Conservation (phyloP, 352 stramenopile species). For the Phytophthora macrochlamydospora region DNA sequence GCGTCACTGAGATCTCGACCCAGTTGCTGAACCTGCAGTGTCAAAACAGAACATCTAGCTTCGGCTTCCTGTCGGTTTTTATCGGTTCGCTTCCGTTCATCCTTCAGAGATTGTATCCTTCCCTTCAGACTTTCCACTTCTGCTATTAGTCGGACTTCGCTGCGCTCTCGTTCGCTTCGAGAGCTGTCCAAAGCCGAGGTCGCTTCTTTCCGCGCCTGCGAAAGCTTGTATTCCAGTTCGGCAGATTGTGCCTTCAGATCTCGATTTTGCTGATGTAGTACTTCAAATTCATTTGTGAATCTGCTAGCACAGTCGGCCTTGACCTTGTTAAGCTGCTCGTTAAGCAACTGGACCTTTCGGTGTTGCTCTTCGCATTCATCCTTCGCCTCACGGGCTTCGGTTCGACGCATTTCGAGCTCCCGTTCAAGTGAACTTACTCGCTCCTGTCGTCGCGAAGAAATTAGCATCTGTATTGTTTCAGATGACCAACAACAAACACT, state of each 20-base stretch:
- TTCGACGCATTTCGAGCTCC: slow-evolving; percentile 64
- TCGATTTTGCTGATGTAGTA: slow-evolving; percentile 64
- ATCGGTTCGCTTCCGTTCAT: slow-evolving; percentile 63
- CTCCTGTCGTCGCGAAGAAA: slow-evolving; percentile 21
- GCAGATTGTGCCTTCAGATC: slow-evolving; percentile 57
- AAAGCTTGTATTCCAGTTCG: slow-evolving; percentile 60
- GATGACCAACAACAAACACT: too few species aligned
- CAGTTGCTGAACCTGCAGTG: slow-evolving; percentile 61
- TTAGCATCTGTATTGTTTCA: too few species aligned
- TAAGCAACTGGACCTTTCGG: slow-evolving; percentile 63
- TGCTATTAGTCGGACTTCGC: slow-evolving; percentile 53
- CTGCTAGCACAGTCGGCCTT: slow-evolving; percentile 61
- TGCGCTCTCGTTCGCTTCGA: slow-evolving; percentile 56
- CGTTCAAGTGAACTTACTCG: slow-evolving; percentile 50
- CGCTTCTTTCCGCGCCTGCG: slow-evolving; percentile 48
- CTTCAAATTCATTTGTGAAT: slow-evolving; percentile 57
- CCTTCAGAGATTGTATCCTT: slow-evolving; percentile 53
- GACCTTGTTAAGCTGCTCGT: slow-evolving; percentile 81
- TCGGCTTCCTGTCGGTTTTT: slow-evolving; percentile 56
- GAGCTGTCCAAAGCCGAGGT: slow-evolving; percentile 31
- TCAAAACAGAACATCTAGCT: slow-evolving; percentile 46
- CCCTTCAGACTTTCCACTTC: slow-evolving; percentile 71
- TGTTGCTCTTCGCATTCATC: slow-evolving; percentile 73
- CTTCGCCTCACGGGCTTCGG: slow-evolving; percentile 58
- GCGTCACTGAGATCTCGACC: slow-evolving; percentile 56